Conservation (phyloP, 75 land plant genomes). For the Chamaecyparis obtusa region DNA sequence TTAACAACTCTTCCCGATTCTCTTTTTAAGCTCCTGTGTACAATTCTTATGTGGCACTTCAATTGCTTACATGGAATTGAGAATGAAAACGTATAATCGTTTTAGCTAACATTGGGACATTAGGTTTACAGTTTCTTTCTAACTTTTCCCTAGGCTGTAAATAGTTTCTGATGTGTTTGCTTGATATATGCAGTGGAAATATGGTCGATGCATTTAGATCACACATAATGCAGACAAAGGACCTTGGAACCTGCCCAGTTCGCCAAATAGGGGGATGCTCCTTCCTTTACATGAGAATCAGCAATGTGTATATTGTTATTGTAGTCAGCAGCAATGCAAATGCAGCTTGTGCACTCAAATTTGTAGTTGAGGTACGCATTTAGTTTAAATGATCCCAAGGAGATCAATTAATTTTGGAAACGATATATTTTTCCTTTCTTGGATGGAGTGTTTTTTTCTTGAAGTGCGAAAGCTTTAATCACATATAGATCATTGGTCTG, state of each 20-base stretch:
- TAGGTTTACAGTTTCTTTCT: background rate
- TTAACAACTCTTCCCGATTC: background rate
- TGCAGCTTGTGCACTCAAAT: constrained; percentile 97
- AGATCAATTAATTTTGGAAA: background rate
- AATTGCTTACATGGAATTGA: background rate
- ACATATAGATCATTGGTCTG: background rate
- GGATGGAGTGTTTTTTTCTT: background rate
- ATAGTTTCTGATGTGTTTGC: background rate
- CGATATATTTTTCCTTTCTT: background rate
- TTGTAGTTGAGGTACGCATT: constrained; percentile 83
- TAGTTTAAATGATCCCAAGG: background rate
- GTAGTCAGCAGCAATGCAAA: constrained; percentile 99
- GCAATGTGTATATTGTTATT: constrained; percentile 98
- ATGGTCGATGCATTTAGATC: constrained; percentile 97
- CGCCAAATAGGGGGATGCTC: constrained; percentile 99
- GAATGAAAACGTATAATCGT: background rate
- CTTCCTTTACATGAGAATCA: constrained; percentile 97
- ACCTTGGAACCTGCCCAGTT: constrained; percentile 96
- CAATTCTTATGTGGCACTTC: background rate
- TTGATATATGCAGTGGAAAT: constrained; percentile 63
- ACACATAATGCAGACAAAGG: constrained; percentile 99
- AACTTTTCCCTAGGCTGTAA: background rate
- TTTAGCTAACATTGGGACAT: background rate
- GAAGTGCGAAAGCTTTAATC: background rate
- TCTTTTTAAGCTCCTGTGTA: background rate